Evolutionary conservation across 2,329 filamentous ascomycete species (phyloP).

Genomic region (Rachicladosporium sp.): DNA sequence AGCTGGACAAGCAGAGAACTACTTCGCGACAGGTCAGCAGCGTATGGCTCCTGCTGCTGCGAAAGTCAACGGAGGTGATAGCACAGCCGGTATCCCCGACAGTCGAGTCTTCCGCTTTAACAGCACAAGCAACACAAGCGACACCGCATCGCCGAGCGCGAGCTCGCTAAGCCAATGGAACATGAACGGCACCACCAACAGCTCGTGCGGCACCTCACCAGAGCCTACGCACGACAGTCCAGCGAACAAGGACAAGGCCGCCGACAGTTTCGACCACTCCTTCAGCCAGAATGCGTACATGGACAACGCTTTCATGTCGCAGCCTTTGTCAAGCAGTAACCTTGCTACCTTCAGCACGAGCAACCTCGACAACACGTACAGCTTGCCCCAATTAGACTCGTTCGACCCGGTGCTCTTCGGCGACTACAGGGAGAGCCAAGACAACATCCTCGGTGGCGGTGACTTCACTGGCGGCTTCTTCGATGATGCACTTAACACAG

Average conservation of each 20-base stretch:
- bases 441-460: conserved; percentile 55
- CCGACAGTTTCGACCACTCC: conserved; percentile 5
- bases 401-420: conserved; percentile 90
- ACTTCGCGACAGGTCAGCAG: conserved; percentile 13
- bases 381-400: conserved; percentile 42
- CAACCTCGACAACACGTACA: conserved; percentile 14
- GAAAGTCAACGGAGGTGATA: conserved; percentile 29
- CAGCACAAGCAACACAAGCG: conserved; percentile 31
- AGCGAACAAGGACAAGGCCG: conserved; percentile 36
- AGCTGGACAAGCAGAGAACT: conserved; percentile 27
- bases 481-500: conserved; percentile 39
- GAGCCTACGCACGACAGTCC: conserved; percentile 65
- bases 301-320: conserved; percentile 4
- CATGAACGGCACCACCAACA: conserved; percentile 48
- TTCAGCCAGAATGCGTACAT: conserved; percentile 3
- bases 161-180: conserved; percentile 40
- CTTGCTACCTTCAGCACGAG: conserved; percentile 8
- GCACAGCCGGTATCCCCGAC: conserved; percentile 25
- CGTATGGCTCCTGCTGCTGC: conserved; percentile 8
- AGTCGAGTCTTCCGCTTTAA: conserved; percentile 41
- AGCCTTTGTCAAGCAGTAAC: conserved; percentile 4
- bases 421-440: conserved; percentile 84
- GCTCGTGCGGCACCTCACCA: conserved; percentile 61
- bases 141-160: conserved; percentile 39
- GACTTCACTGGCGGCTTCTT: conserved; percentile 71